Percentiles rank a stretch among this genome's conserved stretches.
Conservation (phyloP, 2,329 filamentous ascomycete genomes). For the Pseudogymnoascus sp. region DNA sequence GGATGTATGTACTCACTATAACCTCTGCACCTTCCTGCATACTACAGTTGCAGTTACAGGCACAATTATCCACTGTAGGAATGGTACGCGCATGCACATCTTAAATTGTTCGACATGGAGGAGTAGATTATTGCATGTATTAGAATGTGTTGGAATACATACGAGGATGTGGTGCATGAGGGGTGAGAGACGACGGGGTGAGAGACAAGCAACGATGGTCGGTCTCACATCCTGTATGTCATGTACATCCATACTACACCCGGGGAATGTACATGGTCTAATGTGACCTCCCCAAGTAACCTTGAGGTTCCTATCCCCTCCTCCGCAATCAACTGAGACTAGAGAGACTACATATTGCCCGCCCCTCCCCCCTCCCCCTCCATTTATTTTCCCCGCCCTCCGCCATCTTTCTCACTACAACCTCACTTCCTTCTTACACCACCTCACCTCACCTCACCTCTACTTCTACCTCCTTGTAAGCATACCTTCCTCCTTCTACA, state of each 20-base stretch:
- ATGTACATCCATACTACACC: not conserved
- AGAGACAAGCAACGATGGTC: not conserved
- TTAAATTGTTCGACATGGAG: not conserved
- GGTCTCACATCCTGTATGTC: not conserved
- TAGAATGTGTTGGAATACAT: not conserved
- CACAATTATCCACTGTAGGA: not conserved
- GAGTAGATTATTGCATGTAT: not conserved
- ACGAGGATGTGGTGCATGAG: not conserved
- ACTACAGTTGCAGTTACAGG: not conserved
- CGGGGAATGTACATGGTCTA: not conserved
- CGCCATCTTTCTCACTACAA: not conserved
- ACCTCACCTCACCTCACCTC: not conserved
- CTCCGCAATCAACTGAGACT: not conserved
- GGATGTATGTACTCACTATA: not conserved
- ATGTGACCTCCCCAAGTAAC: not conserved
- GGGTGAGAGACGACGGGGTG: not conserved
- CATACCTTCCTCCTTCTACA: not conserved
- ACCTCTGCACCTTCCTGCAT: not conserved
- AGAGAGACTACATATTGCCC: not conserved
- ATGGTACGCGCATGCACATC: not conserved
- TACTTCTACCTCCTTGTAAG: not conserved
- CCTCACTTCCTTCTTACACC: not conserved
- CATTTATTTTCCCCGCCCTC: not conserved
- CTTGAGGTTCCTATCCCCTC: not conserved
- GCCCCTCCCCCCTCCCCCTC: not conserved